These are phyloP conservation scores for Haplosporangium sp. DNA, from an alignment of 371 early-diverging fungal species.

Conservation along the genomic window DNA sequence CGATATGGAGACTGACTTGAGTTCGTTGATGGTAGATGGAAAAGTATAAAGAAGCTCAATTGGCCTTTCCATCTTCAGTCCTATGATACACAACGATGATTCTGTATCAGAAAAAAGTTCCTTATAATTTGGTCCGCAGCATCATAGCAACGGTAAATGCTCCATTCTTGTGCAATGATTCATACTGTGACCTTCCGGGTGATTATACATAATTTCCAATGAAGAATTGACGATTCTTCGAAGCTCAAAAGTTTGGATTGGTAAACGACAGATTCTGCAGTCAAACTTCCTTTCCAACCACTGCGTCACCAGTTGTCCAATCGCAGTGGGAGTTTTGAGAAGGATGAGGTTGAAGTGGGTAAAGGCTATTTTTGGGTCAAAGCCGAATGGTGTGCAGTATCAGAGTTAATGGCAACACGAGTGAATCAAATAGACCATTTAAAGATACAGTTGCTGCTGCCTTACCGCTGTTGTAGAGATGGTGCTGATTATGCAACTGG, in stretches of 20 bases:
- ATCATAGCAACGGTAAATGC: no score
- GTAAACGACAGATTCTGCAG: conserved; percentile 41
- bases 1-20: conserved; percentile 29
- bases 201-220: conserved; percentile 27
- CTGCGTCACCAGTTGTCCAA: conserved; percentile 31
- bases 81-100: not conserved
- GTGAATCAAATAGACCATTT: not conserved
- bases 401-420: not conserved
- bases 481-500: not conserved
- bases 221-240: conserved; percentile 41
- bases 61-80: conserved; percentile 12
- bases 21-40: conserved; percentile 14
- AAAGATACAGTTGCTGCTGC: not conserved
- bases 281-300: conserved; percentile 52
- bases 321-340: conserved; percentile 26
- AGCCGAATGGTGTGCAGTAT: not conserved
- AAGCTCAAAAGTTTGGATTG: conserved; percentile 36
- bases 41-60: conserved; percentile 39
- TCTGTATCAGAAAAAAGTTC: not conserved
- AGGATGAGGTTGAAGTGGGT: conserved; percentile 31
- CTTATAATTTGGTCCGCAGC: not conserved
- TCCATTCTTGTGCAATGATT: not conserved
- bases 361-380: conserved; percentile 16
- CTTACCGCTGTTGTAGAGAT: conserved; percentile 2
- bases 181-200: conserved; percentile 20